A percentile compares a stretch with the other conserved stretches of the same genome.
These are phyloP conservation scores for Rhodotorula babjevae DNA, from an alignment of 768 basidiomycete genomes.

Conservation along the genomic window DNA sequence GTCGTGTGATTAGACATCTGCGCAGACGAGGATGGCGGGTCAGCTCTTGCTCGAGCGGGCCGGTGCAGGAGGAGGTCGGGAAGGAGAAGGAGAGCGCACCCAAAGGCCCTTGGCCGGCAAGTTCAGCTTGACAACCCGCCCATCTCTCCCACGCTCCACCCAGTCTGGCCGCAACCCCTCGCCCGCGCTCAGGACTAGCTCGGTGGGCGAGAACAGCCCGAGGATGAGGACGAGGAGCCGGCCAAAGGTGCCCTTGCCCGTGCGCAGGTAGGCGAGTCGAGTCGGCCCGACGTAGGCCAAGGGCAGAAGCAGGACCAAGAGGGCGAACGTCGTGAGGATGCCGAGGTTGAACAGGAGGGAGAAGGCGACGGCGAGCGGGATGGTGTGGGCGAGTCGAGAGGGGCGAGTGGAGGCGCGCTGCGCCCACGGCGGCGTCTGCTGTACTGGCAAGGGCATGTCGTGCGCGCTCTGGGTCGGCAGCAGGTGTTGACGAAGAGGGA, in stretches of 20 bases:
- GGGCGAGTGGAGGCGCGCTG: background rate
- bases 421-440: background rate
- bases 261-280: background rate
- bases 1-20: constrained; percentile 85
- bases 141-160: constrained; percentile 57
- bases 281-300: background rate
- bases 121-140: constrained; percentile 59
- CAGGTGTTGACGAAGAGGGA: background rate
- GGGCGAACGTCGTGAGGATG: background rate
- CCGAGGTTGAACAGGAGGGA: background rate
- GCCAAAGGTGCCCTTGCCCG: constrained; percentile 23
- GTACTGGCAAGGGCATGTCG: background rate
- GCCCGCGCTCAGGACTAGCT: constrained; percentile 63
- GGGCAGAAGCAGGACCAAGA: background rate
- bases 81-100: constrained; percentile 8
- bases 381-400: background rate
- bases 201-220: constrained; percentile 76
- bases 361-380: background rate
- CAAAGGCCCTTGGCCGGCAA: constrained; percentile 60
- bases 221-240: constrained; percentile 59
- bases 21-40: no score
- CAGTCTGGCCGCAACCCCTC: constrained; percentile 50
- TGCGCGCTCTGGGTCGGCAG: background rate
- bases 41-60: background rate
- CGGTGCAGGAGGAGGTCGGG: background rate